These are phyloP conservation scores for Brassica balearica DNA, from an alignment of 441 rosid species.

Conservation along the genomic window DNA sequence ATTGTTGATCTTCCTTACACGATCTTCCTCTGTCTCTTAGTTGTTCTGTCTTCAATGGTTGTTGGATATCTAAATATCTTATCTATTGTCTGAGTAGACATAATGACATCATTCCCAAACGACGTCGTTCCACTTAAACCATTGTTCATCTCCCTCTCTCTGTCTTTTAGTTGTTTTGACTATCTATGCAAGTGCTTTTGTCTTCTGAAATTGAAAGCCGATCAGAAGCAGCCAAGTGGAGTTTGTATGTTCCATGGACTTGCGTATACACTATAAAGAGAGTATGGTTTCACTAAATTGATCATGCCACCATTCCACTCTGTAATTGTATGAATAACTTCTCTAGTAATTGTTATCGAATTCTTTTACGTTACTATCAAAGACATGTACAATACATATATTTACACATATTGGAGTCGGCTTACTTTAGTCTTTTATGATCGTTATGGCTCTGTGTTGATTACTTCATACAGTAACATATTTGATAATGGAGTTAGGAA, in stretches of 20 bases:
- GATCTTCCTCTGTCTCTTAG: neutral
- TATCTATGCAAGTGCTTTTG: constrained; percentile 28
- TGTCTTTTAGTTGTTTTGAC: constrained; percentile 2
- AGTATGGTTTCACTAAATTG: neutral
- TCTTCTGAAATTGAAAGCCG: constrained; percentile 33
- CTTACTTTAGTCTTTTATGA: neutral
- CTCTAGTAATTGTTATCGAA: neutral
- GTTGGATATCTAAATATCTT: neutral
- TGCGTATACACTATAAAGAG: constrained; percentile 17
- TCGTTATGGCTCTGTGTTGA: neutral
- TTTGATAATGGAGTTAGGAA: neutral
- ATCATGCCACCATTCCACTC: constrained; percentile 29
- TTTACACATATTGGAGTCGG: neutral
- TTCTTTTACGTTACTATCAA: neutral
- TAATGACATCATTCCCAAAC: neutral
- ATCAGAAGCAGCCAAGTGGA: constrained; percentile 26
- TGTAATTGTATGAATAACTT: neutral
- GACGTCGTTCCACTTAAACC: neutral
- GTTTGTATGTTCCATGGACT: no score
- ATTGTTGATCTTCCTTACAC: constrained; percentile 33
- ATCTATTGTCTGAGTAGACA: neutral
- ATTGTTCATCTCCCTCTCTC: no score
- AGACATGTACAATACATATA: neutral
- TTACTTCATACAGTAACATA: neutral
- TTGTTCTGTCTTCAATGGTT: neutral